These are phyloP conservation scores for Hordeum pubiflorum DNA, from an alignment of 202 grass and related monocot species.

Conservation along the genomic window DNA sequence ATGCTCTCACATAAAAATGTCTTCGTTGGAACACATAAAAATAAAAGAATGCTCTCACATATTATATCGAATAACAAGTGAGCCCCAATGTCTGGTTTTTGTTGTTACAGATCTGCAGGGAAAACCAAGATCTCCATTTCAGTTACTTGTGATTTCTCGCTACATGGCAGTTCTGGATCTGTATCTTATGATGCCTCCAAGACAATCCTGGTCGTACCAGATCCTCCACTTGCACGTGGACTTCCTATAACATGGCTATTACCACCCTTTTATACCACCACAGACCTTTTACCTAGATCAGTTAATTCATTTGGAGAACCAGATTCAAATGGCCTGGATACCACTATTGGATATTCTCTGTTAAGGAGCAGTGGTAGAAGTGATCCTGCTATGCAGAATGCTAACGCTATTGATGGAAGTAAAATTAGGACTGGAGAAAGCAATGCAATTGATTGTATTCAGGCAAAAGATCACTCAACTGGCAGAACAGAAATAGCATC, in stretches of 20 bases:
- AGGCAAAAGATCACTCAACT: conserved; percentile 72
- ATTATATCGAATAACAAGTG: not conserved
- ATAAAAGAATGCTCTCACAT: conserved; percentile 7
- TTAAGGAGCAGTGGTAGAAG: conserved; percentile 49
- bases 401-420: conserved; percentile 57
- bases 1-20: too few species aligned
- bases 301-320: conserved; percentile 32
- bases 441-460: conserved; percentile 67
- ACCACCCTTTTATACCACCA: conserved; percentile 75
- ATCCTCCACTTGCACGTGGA: conserved; percentile 78
- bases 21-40: conserved; percentile 2
- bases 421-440: conserved; percentile 74
- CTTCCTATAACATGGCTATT: conserved; percentile 80
- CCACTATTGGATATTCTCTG: conserved; percentile 58
- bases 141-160: conserved; percentile 72
- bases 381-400: conserved; percentile 39
- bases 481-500: conserved; percentile 88
- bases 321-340: conserved; percentile 30
- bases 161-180: conserved; percentile 47
- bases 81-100: conserved; percentile 21
- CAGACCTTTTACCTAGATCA: conserved; percentile 57
- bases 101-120: conserved; percentile 60
- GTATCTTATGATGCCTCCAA: conserved; percentile 70
- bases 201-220: conserved; percentile 64
- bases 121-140: conserved; percentile 74